phyloP scores from a whole-genome alignment of 306 rosid genomes.

The Acacia melanoxylon region DNA sequence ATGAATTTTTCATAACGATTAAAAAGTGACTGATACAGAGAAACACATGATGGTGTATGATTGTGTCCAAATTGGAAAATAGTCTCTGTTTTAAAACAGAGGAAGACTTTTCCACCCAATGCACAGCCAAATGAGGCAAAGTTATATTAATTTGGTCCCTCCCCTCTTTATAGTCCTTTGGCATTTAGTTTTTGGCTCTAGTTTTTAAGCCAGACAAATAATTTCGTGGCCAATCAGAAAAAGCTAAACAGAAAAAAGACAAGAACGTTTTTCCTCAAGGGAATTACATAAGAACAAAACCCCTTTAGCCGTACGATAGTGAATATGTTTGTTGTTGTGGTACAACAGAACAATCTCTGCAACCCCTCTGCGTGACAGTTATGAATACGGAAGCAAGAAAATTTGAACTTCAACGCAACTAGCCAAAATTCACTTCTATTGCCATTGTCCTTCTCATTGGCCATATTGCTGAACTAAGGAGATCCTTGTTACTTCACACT shows the following conservation, averaged over 20 bases:
- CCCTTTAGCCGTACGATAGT: constrained; percentile 29
- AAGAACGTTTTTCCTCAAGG: constrained; percentile 17
- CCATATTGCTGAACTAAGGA: neutral
- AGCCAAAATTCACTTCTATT: neutral
- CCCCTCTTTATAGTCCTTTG: neutral
- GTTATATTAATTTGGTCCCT: constrained; percentile 6
- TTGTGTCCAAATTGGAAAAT: neutral
- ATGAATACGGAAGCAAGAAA: constrained; percentile 8
- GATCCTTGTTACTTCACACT: neutral
- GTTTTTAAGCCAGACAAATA: neutral
- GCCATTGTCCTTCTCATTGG: constrained; percentile 12
- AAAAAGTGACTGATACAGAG: neutral
- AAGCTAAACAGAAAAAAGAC: neutral
- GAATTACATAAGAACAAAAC: constrained; percentile 27
- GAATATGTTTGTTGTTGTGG: constrained; percentile 37
- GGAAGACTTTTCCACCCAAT: neutral
- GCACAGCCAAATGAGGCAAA: neutral
- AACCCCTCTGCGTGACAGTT: constrained; percentile 38
- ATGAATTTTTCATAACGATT: neutral
- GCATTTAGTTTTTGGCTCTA: neutral
- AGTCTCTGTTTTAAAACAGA: neutral
- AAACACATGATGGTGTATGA: neutral
- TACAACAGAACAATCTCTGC: constrained; percentile 43
- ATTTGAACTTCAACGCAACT: neutral
- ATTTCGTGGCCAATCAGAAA: neutral